A percentile compares a stretch with the other conserved stretches of the same genome.
Evolutionary conservation across 208 protist species (phyloP).

Genomic region (Leishmania amazonensis): DNA sequence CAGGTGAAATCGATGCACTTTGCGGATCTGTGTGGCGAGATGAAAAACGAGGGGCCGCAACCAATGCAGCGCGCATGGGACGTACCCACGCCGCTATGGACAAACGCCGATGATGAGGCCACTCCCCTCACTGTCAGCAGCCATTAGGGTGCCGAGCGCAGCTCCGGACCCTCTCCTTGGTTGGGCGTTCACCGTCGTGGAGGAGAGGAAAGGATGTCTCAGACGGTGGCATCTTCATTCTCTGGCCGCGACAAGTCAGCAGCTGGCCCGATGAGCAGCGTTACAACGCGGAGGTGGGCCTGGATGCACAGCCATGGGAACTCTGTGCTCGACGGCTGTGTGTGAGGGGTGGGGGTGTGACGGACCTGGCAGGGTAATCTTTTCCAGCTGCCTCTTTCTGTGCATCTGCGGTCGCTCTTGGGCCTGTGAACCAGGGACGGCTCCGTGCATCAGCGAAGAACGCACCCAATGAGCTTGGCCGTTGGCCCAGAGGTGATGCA

Average conservation of each 20-base stretch:
- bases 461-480: not conserved
- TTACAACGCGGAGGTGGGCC: constrained; percentile 12
- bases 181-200: constrained; percentile 14
- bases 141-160: no score
- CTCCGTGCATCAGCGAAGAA: not conserved
- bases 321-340: constrained; percentile 13
- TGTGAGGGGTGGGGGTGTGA: not conserved
- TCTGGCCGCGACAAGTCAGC: constrained; percentile 28
- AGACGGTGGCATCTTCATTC: constrained; percentile 9
- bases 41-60: not conserved
- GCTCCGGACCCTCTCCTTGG: not conserved
- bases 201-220: constrained; percentile 12
- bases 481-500: constrained; percentile 3
- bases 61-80: not conserved
- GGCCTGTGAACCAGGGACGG: not conserved
- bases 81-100: not conserved
- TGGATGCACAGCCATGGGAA: constrained; percentile 5
- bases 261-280: constrained; percentile 13
- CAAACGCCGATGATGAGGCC: not conserved
- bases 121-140: not conserved
- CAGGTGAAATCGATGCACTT: not conserved
- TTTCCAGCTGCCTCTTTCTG: constrained; percentile 25
- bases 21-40: not conserved
- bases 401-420: constrained; percentile 10
- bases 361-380: constrained; percentile 24